Evolutionary conservation across 2,329 filamentous ascomycete genomes (phyloP).

Genomic region (Cladobotryum mycophilum): DNA sequence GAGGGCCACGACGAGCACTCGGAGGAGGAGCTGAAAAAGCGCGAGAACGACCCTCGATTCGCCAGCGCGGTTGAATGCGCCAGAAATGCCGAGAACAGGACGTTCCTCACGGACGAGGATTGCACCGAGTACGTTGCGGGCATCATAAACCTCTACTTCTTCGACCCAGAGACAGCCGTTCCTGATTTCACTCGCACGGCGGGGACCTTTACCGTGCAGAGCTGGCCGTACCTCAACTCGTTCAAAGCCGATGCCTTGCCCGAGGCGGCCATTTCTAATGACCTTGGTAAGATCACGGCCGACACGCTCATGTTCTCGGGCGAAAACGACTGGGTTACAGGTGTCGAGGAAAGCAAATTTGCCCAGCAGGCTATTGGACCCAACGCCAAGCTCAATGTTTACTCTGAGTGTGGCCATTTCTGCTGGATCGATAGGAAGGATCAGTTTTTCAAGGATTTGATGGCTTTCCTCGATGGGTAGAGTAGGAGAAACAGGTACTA

Average conservation of each 20-base stretch:
- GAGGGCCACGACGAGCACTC: neutral
- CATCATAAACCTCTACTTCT: neutral
- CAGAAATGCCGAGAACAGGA: no score
- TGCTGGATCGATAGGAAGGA: slow-evolving; percentile 4
- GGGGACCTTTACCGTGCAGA: neutral
- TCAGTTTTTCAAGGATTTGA: neutral
- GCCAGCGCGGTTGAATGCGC: neutral
- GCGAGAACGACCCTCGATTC: neutral
- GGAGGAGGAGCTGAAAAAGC: neutral
- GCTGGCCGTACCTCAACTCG: neutral
- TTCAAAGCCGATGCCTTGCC: neutral
- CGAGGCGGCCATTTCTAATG: neutral
- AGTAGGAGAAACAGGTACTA: no score
- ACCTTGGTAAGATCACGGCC: neutral
- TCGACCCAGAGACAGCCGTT: neutral
- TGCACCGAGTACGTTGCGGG: neutral
- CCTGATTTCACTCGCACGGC: neutral
- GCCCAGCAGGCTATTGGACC: neutral
- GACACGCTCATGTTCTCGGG: slow-evolving; percentile 1
- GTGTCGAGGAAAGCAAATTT: neutral
- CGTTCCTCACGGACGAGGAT: no score
- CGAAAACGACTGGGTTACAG: neutral
- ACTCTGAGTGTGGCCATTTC: slow-evolving; percentile 2
- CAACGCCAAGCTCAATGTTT: neutral
- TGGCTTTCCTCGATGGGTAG: neutral